Evolutionary conservation across 805 yeast genomes (phyloP).

Genomic region (Naumovozyma castellii): DNA sequence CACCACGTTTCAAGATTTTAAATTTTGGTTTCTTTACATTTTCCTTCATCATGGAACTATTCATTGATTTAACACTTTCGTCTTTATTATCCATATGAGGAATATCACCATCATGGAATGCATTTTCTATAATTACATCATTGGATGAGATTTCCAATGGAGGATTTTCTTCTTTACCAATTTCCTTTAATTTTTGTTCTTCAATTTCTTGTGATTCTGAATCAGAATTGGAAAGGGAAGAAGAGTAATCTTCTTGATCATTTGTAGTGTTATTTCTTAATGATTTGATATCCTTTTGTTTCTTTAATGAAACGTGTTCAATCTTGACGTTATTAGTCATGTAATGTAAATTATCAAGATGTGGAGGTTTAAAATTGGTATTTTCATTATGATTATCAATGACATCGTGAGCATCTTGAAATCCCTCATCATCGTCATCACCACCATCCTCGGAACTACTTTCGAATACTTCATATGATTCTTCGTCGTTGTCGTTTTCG

Average conservation of each 20-base stretch:
- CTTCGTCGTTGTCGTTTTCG: slow-evolving; percentile 1
- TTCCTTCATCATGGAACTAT: slow-evolving; percentile 3
- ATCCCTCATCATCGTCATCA: slow-evolving; percentile 15
- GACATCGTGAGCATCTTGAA: neutral
- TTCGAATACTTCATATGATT: slow-evolving; percentile 23
- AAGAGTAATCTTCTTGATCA: no score
- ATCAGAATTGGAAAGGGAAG: neutral
- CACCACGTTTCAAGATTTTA: slow-evolving; percentile 32
- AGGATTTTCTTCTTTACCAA: slow-evolving; percentile 7
- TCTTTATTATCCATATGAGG: slow-evolving; percentile 15
- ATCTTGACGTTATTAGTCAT: neutral
- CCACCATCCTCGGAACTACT: slow-evolving; percentile 19
- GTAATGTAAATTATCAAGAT: neutral
- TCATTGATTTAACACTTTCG: slow-evolving; percentile 12
- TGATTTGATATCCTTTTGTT: slow-evolving; percentile 1
- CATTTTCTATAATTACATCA: slow-evolving; percentile 10
- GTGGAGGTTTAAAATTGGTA: neutral
- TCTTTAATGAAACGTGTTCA: neutral
- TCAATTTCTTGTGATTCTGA: slow-evolving; percentile 2
- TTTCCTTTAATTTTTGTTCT: slow-evolving; percentile 6
- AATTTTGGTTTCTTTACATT: slow-evolving; percentile 24
- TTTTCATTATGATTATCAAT: slow-evolving; percentile 1
- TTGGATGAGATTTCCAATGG: slow-evolving; percentile 1
- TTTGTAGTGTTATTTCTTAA: neutral
- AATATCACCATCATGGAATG: slow-evolving; percentile 12